Percentiles rank a stretch among this genome's conserved stretches.
Evolutionary conservation across 2,329 filamentous ascomycete species (phyloP).

Genomic region (Aspergillus hortae): DNA sequence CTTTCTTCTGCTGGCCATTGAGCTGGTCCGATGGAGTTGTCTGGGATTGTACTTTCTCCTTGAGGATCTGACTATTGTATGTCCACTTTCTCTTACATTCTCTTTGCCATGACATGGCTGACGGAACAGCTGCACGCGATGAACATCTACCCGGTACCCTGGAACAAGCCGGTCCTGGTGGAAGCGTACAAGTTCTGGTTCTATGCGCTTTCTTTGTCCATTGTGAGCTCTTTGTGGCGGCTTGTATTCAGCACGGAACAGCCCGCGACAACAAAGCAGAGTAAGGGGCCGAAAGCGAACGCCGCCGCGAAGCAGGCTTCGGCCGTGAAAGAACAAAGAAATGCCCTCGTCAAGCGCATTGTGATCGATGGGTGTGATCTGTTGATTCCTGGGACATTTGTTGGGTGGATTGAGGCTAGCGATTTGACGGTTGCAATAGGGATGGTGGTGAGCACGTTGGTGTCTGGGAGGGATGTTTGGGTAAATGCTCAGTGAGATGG

Average conservation of each 20-base stretch:
- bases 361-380: slow-evolving; percentile 60
- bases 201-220: slow-evolving; percentile 54
- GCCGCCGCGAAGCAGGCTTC: slow-evolving; percentile 22
- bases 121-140: slow-evolving; percentile 46
- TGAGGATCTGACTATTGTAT: slow-evolving; percentile 60
- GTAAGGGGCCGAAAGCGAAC: slow-evolving; percentile 19
- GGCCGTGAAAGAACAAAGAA: not conserved
- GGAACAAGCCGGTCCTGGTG: slow-evolving; percentile 47
- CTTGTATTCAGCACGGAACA: slow-evolving; percentile 9
- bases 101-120: slow-evolving; percentile 15
- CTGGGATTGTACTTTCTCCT: slow-evolving; percentile 65
- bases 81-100: not conserved
- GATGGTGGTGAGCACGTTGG: slow-evolving; percentile 60
- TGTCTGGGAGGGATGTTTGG: slow-evolving; percentile 63
- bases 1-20: slow-evolving; percentile 39
- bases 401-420: slow-evolving; percentile 59
- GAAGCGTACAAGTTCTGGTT: slow-evolving; percentile 71
- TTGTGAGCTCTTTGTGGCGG: slow-evolving; percentile 32
- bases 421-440: slow-evolving; percentile 53
- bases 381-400: slow-evolving; percentile 55
- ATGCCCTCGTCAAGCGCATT: slow-evolving; percentile 45
- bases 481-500: slow-evolving; percentile 10
- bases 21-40: slow-evolving; percentile 56
- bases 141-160: slow-evolving; percentile 43
- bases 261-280: slow-evolving; percentile 14